Percentiles rank a stretch among this genome's conserved stretches.
phyloP scores from a whole-genome alignment of 768 basidiomycete species.

The Pulveroboletus sp. region DNA sequence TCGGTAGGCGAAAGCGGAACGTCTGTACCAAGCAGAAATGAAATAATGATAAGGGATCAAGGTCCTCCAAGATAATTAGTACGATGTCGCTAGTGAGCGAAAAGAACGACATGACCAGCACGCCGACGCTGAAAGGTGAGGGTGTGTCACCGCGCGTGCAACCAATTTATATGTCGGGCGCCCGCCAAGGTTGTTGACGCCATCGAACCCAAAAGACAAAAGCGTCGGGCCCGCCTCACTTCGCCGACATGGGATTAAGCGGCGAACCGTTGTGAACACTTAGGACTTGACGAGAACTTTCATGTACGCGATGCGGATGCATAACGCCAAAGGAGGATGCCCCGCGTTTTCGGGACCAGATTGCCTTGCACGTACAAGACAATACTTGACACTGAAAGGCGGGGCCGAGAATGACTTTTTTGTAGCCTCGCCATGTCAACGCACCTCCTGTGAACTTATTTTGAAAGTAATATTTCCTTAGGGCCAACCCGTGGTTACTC shows the following conservation, averaged over 20 bases:
- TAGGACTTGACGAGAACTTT: constrained; percentile 25
- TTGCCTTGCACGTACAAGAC: constrained; percentile 23
- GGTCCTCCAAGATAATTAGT: constrained; percentile 32
- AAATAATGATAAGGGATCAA: constrained; percentile 32
- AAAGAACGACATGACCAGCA: constrained; percentile 36
- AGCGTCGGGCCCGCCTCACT: constrained; percentile 30
- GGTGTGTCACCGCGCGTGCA: constrained; percentile 2
- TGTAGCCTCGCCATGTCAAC: constrained; percentile 36
- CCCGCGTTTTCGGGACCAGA: constrained; percentile 18
- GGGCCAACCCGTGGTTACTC: constrained; percentile 16
- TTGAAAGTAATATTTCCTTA: constrained; percentile 6
- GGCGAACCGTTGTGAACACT: constrained; percentile 24
- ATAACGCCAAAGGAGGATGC: constrained; percentile 19
- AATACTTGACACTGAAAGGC: constrained; percentile 27
- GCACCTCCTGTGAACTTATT: constrained; percentile 22
- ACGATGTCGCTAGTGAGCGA: constrained; percentile 29
- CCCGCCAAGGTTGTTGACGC: constrained; percentile 20
- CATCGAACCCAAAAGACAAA: constrained; percentile 31
- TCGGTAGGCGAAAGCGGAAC: background rate
- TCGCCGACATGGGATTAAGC: constrained; percentile 31
- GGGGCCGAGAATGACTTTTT: constrained; percentile 29
- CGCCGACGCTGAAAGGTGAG: constrained; percentile 25
- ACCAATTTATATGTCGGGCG: constrained; percentile 32
- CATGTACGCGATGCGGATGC: constrained; percentile 26
- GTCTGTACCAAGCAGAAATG: constrained; percentile 29